Percentiles rank a stretch among this genome's conserved stretches.
Conservation (phyloP, 2,329 filamentous ascomycete genomes). For the Sporothrix brunneoviolacea region DNA sequence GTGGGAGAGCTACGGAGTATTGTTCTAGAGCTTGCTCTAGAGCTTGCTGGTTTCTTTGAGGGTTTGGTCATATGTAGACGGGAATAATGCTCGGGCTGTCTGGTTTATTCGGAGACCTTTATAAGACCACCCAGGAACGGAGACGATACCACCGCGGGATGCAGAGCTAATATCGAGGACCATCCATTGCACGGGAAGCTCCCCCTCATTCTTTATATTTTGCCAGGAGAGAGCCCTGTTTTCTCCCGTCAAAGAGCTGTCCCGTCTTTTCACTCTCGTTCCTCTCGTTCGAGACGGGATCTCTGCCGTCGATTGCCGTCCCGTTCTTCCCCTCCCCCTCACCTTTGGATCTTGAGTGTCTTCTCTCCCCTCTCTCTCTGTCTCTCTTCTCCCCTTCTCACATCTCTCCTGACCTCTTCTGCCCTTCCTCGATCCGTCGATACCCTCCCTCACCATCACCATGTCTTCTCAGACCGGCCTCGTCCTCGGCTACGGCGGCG, state of each 20-base stretch:
- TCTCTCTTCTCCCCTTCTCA: neutral
- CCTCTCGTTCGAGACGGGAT: neutral
- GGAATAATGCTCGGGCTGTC: too few species aligned
- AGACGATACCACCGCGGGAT: neutral
- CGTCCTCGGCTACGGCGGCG: slow-evolving; percentile 44
- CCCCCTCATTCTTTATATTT: too few species aligned
- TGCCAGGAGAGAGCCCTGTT: too few species aligned
- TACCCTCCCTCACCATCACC: neutral
- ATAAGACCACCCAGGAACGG: too few species aligned
- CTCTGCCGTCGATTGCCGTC: too few species aligned
- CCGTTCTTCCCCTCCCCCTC: too few species aligned
- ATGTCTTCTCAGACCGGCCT: slow-evolving; percentile 24
- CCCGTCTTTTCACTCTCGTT: neutral
- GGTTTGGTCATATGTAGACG: too few species aligned
- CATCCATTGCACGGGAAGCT: neutral
- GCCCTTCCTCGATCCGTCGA: neutral
- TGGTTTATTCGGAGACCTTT: too few species aligned
- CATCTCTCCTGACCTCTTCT: neutral
- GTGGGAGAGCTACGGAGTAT: too few species aligned
- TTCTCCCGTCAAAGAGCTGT: neutral
- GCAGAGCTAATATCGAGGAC: neutral
- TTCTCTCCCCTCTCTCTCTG: neutral
- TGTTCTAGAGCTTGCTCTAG: too few species aligned
- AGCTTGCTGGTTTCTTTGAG: too few species aligned
- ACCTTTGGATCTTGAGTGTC: neutral